Percentiles rank a stretch among this genome's conserved stretches.
Evolutionary conservation across 371 early-diverging fungal species (phyloP).

Genomic region (Mucor piriformis): DNA sequence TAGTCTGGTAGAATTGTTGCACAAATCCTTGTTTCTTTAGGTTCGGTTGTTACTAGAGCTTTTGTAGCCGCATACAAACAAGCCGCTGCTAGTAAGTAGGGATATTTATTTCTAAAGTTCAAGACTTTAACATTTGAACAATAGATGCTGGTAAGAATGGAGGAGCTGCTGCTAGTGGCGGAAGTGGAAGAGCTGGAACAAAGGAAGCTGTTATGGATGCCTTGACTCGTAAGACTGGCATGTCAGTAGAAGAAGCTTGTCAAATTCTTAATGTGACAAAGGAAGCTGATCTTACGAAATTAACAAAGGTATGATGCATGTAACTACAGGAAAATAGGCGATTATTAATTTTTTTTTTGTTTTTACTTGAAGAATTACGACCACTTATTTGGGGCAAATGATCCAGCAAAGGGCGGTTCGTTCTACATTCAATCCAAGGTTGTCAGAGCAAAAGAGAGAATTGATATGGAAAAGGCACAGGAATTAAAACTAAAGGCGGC

Average conservation of each 20-base stretch:
- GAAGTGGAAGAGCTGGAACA: conserved; percentile 38
- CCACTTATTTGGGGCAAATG: conserved; percentile 89
- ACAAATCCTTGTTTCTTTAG: conserved; percentile 84
- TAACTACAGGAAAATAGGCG: background rate
- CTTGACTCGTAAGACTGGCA: conserved; percentile 80
- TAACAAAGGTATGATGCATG: conserved; percentile 60
- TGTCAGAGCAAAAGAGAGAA: conserved; percentile 89
- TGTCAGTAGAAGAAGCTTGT: conserved; percentile 90
- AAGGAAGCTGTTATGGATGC: conserved; percentile 69
- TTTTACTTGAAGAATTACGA: conserved; percentile 72
- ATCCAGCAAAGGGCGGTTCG: conserved; percentile 85
- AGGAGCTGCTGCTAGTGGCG: conserved; percentile 55
- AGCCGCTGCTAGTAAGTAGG: conserved; percentile 86
- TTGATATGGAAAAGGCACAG: conserved; percentile 84
- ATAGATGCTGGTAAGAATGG: conserved; percentile 69
- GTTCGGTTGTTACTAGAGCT: conserved; percentile 89
- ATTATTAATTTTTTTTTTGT: background rate
- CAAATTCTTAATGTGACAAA: conserved; percentile 90
- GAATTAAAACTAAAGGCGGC: conserved; percentile 44
- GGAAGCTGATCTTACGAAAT: conserved; percentile 70
- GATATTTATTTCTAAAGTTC: background rate
- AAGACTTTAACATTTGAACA: background rate
- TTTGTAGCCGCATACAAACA: conserved; percentile 93
- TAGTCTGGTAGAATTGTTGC: conserved; percentile 77
- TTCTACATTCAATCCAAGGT: conserved; percentile 96